phyloP scores from a whole-genome alignment of 169 alveolate genomes.

The Theileria equi region DNA sequence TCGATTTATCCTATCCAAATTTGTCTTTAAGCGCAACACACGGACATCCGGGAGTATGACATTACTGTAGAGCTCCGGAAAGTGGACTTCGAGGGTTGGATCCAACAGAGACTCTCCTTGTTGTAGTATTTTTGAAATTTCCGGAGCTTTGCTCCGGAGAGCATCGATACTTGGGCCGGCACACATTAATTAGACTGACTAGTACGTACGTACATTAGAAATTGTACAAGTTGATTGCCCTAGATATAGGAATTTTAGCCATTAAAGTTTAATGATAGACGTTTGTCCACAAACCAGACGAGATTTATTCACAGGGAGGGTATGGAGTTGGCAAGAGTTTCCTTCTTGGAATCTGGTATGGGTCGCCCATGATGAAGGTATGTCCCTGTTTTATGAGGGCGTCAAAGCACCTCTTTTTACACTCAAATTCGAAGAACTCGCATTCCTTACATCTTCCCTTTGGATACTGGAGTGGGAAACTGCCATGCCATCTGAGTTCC shows the following conservation, averaged over 20 bases:
- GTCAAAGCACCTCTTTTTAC: conserved; percentile 80
- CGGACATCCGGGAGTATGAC: neutral
- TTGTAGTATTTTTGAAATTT: no score
- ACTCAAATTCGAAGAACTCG: conserved; percentile 80
- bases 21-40: neutral
- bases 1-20: neutral
- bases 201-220: no score
- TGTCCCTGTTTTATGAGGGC: conserved; percentile 77
- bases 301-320: conserved; percentile 57
- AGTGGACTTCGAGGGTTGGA: no score
- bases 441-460: conserved; percentile 83
- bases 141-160: no score
- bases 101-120: no score
- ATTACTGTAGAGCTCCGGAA: no score
- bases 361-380: conserved; percentile 75
- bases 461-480: conserved; percentile 73
- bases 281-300: neutral
- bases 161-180: no score
- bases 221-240: no score
- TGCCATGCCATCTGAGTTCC: conserved; percentile 84
- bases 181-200: no score
- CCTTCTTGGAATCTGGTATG: conserved; percentile 75
- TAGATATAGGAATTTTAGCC: neutral
- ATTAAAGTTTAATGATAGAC: neutral
- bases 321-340: conserved; percentile 75